Evolutionary conservation across 352 stramenopile species (phyloP), one percentile per base, ranked within the genome.

Genomic region (Globisporangium takayamanum): DNA sequence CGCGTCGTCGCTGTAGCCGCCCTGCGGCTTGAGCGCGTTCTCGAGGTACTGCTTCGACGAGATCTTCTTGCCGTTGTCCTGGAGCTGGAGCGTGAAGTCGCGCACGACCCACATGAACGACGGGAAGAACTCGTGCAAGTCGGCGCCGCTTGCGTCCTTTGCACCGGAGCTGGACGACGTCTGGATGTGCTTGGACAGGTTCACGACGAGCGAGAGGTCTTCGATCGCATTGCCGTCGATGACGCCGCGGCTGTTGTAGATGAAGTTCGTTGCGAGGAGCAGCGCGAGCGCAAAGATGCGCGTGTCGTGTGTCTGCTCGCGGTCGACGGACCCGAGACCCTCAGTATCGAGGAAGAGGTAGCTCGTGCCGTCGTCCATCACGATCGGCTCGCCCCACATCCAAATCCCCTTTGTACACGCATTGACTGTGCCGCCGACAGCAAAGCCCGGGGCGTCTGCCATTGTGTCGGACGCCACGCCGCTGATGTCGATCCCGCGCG

Each of bases 391-490:
- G 30, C 86, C 84, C 88, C 89, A 96, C 70, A 97, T 91, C 88
- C 89, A 97, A 58, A 97, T 96, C 53, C 89, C 89, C 58, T 96
- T 94, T 14, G 89, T 97, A 59, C 89, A 96, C 2, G 87, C 88
- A 47, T 96, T 94, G 0, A 95, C 78, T 0, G 87, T 96, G 20
- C 62, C 82, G 16, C 88, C 89, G 15, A 97, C 88, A 0, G 74
- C 69, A 59, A 97, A 97, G 16, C 85, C 87, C 4, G 50, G 50
- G 2, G 59, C 49, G 28, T 51, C 58, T 30, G 59, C 50, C 59
- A 62, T 57, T 3, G 60, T 37, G 28, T 55, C 54, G 44, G 50
- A 59, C 22, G 63, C 63, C 16, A 56, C 46, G 26, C 55, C 53
- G 25, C 46, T 5, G 18, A 53, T 59, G 18, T 77, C 67, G 50